Base-by-base conservation (phyloP, 2,329 filamentous ascomycete species). In the Dactylellina leptospora region DNA sequence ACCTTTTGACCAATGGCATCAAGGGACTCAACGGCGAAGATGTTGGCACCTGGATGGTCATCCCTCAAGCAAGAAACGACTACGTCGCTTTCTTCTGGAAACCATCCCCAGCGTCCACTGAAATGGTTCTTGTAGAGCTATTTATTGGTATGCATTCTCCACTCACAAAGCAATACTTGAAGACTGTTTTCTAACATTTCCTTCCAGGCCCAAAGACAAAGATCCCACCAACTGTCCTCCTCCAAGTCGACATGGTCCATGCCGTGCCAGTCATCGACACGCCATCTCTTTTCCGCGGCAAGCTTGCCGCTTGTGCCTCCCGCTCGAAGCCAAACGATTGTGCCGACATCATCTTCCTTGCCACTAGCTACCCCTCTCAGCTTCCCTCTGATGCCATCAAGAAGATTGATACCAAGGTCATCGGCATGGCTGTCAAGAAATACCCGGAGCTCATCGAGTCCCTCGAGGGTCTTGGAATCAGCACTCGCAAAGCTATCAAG, bases 51-150 rank as follows among this genome's bases (percentile, higher is more conserved):
- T 77, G 75, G 75, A 72, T 77, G 38, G 75, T 76, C 20, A 77
- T 77, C 28, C 76, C 76, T 3, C 76, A 77, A 54, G 66, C 68
- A 33, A 73, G 76, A 47, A 76, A 76, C 44, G 76, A 77, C 60
- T 77, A 77, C 55, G 76, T 77, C 8, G 76, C 76, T n/a, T 77
- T 75, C 60, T 77, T 77, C 74, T 77, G 76, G 76, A 75, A 76
- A 22, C 55, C 73, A 9, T 64, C 54, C 18, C 72, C 74, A 20
- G 44, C 55, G 11, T 71, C 63, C 5, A 71, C 61, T 13, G 71
- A 74, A 20, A 76, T 76, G 75, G 76, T 77, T 18, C 73, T 77
- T 16, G 76, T 77, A 20, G 76, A 77, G 64, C 75, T 77, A 51
- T 77, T 77, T 59, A 73, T 76, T 38, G 74, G 74, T 18, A 74